phyloP scores from a whole-genome alignment of 2,329 filamentous ascomycete genomes.

The Scleromitrula shiraiana region DNA sequence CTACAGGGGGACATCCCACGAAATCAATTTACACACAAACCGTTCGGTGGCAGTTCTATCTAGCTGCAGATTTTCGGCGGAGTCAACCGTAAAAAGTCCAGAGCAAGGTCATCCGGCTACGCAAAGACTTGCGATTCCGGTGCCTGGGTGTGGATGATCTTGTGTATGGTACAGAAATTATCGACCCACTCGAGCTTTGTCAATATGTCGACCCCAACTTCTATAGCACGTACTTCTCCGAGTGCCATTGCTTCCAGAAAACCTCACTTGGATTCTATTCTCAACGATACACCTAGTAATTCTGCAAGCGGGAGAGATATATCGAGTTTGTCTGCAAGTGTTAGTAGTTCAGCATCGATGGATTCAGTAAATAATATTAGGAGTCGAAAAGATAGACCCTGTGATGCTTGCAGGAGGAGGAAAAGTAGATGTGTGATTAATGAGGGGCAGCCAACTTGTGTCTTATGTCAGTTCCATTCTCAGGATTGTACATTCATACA shows the following conservation, averaged over 20 bases:
- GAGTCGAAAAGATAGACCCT: slow-evolving; percentile 46
- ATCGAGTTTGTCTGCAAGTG: slow-evolving; percentile 41
- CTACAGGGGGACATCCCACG: slow-evolving; percentile 16
- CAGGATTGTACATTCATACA: slow-evolving; percentile 72
- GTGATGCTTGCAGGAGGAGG: slow-evolving; percentile 66
- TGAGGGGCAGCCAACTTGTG: slow-evolving; percentile 64
- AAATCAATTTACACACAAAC: too few relatives aligned
- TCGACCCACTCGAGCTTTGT: slow-evolving; percentile 20
- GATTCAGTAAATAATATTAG: slow-evolving; percentile 39
- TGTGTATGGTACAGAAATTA: neutral
- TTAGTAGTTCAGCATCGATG: slow-evolving; percentile 44
- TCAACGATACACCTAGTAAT: slow-evolving; percentile 17
- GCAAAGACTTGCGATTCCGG: slow-evolving; percentile 20
- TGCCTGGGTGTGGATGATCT: slow-evolving; percentile 10
- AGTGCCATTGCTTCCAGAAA: slow-evolving; percentile 60
- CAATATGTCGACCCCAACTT: slow-evolving; percentile 37
- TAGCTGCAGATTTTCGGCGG: slow-evolving; percentile 22
- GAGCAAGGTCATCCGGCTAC: slow-evolving; percentile 22
- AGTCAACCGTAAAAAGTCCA: slow-evolving; percentile 18
- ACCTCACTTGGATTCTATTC: slow-evolving; percentile 30
- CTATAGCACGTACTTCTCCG: slow-evolving; percentile 52
- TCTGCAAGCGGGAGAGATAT: slow-evolving; percentile 19
- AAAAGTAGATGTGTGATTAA: slow-evolving; percentile 72
- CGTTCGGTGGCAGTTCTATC: too few relatives aligned
- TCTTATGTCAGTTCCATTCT: slow-evolving; percentile 69